Conservation (phyloP, 1,284 basidiomycete genomes). For the Somion occarium region DNA sequence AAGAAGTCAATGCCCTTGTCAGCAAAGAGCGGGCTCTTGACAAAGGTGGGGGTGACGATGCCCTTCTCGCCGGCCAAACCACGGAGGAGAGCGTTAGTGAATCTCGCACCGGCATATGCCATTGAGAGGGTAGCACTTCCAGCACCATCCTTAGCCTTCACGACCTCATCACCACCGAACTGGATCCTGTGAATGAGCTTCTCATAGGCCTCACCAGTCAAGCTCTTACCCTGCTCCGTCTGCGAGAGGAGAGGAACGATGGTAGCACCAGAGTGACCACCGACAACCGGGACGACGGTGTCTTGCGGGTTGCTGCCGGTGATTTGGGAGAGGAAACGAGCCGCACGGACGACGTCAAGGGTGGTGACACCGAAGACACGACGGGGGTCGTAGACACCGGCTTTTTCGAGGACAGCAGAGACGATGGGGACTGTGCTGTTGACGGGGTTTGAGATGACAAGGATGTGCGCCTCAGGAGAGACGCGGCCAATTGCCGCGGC, state of each 20-base stretch:
- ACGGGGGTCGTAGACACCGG: slow-evolving; percentile 88
- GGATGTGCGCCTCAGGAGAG: slow-evolving; percentile 85
- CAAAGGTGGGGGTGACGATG: slow-evolving; percentile 81
- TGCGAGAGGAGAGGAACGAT: slow-evolving; percentile 96
- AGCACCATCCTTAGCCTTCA: slow-evolving; percentile 88
- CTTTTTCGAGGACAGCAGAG: slow-evolving; percentile 88
- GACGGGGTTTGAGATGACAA: slow-evolving; percentile 96
- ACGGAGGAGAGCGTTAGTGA: slow-evolving; percentile 78
- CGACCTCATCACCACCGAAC: slow-evolving; percentile 93
- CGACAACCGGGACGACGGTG: slow-evolving; percentile 82
- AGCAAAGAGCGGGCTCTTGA: slow-evolving; percentile 82
- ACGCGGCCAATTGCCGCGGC: slow-evolving; percentile 86
- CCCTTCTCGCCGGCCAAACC: slow-evolving; percentile 86
- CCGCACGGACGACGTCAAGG: slow-evolving; percentile 94
- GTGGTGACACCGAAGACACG: slow-evolving; percentile 89
- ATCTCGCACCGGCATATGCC: slow-evolving; percentile 91
- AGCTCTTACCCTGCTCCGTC: slow-evolving; percentile 53
- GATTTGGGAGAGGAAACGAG: slow-evolving; percentile 84
- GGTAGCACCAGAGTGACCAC: slow-evolving; percentile 95
- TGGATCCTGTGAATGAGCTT: slow-evolving; percentile 86
- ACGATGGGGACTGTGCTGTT: slow-evolving; percentile 98
- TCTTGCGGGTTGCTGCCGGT: slow-evolving; percentile 64
- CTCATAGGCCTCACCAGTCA: slow-evolving; percentile 67
- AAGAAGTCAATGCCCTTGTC: slow-evolving; percentile 87
- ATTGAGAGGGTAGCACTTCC: slow-evolving; percentile 87